Conservation (phyloP, 208 protist species). For the Acanthamoeba triangularis region DNA sequence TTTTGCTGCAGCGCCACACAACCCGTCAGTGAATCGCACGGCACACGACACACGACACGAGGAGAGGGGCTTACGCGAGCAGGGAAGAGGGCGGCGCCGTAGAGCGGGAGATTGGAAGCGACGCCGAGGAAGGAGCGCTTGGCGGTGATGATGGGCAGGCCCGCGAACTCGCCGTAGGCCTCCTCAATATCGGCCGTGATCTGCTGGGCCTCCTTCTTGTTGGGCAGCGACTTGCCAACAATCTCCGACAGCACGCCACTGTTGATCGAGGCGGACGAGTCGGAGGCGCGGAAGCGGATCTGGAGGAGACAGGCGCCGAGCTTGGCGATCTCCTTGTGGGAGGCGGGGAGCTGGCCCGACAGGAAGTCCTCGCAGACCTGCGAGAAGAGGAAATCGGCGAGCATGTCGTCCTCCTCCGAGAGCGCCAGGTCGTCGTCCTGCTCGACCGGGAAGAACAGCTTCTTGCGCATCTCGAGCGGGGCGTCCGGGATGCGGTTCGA, state of each 20-base stretch:
- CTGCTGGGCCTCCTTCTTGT: constrained; percentile 44
- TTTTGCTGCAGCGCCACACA: neutral
- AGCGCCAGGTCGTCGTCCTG: constrained; percentile 40
- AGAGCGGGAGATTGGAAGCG: neutral
- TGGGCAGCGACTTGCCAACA: constrained; percentile 31
- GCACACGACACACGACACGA: neutral
- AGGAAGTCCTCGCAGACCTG: constrained; percentile 53
- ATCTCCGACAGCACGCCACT: constrained; percentile 16
- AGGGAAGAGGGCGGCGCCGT: constrained; percentile 22
- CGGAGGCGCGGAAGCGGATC: neutral
- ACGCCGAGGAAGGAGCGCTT: constrained; percentile 30
- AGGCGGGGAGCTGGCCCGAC: constrained; percentile 16
- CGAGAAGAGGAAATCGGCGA: constrained; percentile 67
- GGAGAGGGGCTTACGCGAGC: neutral
- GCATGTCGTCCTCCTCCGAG: constrained; percentile 18
- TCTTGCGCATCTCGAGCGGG: constrained; percentile 56
- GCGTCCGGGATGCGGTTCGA: neutral
- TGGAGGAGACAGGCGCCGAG: constrained; percentile 18
- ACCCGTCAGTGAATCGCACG: neutral
- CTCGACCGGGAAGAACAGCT: constrained; percentile 2
- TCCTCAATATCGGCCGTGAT: neutral
- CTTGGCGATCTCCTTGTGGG: neutral
- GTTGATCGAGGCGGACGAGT: neutral
- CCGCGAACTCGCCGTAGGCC: constrained; percentile 21
- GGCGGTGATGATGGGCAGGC: constrained; percentile 46